phyloP scores from a whole-genome alignment of 23 red algal genomes.

The Gracilaria domingensis region DNA sequence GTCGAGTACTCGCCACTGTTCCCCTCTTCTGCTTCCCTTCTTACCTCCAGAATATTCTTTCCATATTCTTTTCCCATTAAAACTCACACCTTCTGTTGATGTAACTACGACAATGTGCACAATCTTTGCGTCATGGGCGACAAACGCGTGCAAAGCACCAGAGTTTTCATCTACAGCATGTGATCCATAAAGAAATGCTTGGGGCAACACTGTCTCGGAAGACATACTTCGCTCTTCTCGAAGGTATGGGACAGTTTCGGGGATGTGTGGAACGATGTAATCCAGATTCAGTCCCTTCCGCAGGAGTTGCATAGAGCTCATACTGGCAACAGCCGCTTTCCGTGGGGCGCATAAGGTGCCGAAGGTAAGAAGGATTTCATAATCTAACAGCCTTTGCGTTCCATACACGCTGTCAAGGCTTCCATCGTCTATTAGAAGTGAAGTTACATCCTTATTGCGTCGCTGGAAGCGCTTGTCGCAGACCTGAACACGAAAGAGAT shows the following conservation, averaged over 20 bases:
- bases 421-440: conserved; percentile 39
- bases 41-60: conserved; percentile 24
- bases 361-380: conserved; percentile 51
- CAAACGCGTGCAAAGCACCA: conserved; percentile 53
- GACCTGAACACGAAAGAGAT: conserved; percentile 66
- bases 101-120: conserved; percentile 72
- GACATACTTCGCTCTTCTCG: conserved; percentile 13
- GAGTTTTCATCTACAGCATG: conserved; percentile 67
- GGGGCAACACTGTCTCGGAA: too few species aligned
- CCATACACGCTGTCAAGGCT: conserved; percentile 61
- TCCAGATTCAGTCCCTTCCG: conserved; percentile 47
- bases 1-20: not conserved
- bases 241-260: conserved; percentile 57
- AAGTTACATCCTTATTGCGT: conserved; percentile 63
- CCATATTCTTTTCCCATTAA: conserved; percentile 65
- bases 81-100: too few species aligned
- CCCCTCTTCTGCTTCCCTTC: not conserved
- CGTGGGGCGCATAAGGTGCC: conserved; percentile 62
- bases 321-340: not conserved
- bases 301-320: conserved; percentile 34
- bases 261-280: conserved; percentile 48
- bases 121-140: conserved; percentile 61
- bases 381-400: conserved; percentile 50
- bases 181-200: conserved; percentile 76
- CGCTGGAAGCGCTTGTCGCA: conserved; percentile 52